Percentiles rank a stretch among this genome's conserved stretches.
Conservation (phyloP, 1,284 basidiomycete species). For the Cystobasidium slooffiae region DNA sequence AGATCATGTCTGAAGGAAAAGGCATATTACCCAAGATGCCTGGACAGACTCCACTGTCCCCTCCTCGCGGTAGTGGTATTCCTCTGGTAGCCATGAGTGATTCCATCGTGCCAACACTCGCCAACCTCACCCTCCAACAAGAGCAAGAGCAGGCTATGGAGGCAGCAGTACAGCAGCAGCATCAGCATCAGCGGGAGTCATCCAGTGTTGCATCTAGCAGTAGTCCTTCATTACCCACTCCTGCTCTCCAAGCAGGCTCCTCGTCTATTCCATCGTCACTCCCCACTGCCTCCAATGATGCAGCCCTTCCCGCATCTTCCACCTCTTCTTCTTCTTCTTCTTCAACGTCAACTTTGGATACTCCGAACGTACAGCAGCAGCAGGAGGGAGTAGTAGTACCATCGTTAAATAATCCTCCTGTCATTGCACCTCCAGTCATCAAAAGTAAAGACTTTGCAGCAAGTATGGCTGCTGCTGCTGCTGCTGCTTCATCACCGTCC, state of each 20-base stretch:
- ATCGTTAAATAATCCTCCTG: too few species aligned
- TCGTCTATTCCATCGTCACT: too few species aligned
- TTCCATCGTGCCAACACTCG: conserved; percentile 9
- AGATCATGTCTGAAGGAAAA: conserved; percentile 3
- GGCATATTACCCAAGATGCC: neutral
- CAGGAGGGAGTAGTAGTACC: too few species aligned
- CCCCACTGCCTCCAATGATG: too few species aligned
- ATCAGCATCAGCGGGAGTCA: neutral
- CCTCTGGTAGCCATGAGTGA: conserved; percentile 1
- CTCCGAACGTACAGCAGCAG: too few species aligned
- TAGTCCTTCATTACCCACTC: too few species aligned
- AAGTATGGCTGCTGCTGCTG: neutral
- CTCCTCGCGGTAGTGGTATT: neutral
- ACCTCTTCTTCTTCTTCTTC: too few species aligned
- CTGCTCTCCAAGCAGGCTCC: too few species aligned
- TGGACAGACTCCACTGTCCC: neutral
- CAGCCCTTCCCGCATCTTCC: too few species aligned
- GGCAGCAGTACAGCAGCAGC: neutral
- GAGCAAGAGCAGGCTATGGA: neutral
- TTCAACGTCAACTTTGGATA: too few species aligned
- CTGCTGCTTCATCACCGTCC: neutral
- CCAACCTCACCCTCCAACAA: conserved; percentile 13
- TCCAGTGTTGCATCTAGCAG: too few species aligned
- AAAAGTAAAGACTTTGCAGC: conserved; percentile 10
- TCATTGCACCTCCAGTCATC: neutral